Evolutionary conservation across 495 filamentous ascomycete species (phyloP).

Genomic region (Oidiodendron maius): DNA sequence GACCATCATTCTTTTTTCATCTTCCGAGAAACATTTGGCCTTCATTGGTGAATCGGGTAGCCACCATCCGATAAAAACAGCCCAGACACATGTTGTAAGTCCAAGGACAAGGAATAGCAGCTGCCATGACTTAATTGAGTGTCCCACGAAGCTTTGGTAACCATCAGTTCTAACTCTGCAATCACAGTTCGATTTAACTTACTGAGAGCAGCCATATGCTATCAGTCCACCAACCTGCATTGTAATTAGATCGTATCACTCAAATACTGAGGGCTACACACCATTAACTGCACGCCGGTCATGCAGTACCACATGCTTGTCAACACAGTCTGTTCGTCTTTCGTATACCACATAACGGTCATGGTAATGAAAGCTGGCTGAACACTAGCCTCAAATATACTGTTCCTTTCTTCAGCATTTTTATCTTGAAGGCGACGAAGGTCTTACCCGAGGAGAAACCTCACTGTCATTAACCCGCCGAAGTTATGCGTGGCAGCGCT

Average conservation of each 20-base stretch:
- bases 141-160: constrained; percentile 37
- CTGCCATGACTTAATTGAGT: constrained; percentile 42
- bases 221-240: constrained; percentile 17
- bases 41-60: constrained; percentile 68
- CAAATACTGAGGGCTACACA: constrained; percentile 17
- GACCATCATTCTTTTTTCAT: constrained; percentile 43
- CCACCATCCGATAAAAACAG: constrained; percentile 49
- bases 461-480: constrained; percentile 40
- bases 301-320: constrained; percentile 43
- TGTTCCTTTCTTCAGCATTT: not conserved
- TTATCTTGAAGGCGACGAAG: not conserved
- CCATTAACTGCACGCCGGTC: constrained; percentile 35
- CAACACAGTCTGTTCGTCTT: constrained; percentile 6
- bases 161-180: constrained; percentile 29
- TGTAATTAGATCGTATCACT: constrained; percentile 7
- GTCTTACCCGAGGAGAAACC: constrained; percentile 48
- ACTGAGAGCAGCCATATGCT: constrained; percentile 44
- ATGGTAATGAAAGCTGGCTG: constrained; percentile 17
- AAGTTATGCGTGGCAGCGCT: constrained; percentile 49
- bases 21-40: constrained; percentile 56
- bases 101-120: constrained; percentile 51
- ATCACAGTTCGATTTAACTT: not conserved
- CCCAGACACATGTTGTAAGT: constrained; percentile 48
- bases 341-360: constrained; percentile 16
- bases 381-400: constrained; percentile 12